Conservation (phyloP, 2,329 filamentous ascomycete genomes). For the Colletotrichum sp. region DNA sequence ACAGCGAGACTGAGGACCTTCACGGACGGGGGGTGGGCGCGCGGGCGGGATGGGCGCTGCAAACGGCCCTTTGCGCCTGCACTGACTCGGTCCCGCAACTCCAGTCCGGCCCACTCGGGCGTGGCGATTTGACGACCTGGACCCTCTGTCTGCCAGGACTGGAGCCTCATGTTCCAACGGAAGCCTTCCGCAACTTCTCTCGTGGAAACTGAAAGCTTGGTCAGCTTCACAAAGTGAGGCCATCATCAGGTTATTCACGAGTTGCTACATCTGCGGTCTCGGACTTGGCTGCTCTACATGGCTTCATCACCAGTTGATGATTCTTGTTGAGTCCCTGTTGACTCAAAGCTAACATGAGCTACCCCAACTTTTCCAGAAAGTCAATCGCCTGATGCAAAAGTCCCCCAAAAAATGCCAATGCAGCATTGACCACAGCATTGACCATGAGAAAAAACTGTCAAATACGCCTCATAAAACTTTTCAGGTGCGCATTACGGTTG, state of each 20-base stretch:
- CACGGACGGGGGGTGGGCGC: background rate
- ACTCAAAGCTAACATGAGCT: background rate
- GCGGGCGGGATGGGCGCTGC: background rate
- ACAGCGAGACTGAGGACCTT: background rate
- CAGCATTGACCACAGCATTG: background rate
- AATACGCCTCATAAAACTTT: slow-evolving; percentile 14
- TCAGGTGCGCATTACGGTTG: background rate
- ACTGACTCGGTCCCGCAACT: slow-evolving; percentile 12
- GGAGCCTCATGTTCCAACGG: slow-evolving; percentile 12
- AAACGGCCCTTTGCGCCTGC: background rate
- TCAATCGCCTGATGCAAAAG: background rate
- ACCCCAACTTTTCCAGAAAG: background rate
- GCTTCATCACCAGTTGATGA: background rate
- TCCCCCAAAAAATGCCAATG: background rate
- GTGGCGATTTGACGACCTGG: slow-evolving; percentile 12
- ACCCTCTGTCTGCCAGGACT: background rate
- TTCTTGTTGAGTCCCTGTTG: background rate
- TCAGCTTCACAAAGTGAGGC: background rate
- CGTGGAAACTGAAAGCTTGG: background rate
- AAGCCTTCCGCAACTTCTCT: slow-evolving; percentile 3
- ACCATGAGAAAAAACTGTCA: background rate
- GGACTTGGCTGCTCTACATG: background rate
- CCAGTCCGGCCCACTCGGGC: slow-evolving; percentile 13
- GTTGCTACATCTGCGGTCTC: background rate
- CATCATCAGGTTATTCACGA: background rate